These are phyloP conservation scores for Pachyrhizus erosus DNA, from an alignment of 306 rosid genomes.

Conservation along the genomic window DNA sequence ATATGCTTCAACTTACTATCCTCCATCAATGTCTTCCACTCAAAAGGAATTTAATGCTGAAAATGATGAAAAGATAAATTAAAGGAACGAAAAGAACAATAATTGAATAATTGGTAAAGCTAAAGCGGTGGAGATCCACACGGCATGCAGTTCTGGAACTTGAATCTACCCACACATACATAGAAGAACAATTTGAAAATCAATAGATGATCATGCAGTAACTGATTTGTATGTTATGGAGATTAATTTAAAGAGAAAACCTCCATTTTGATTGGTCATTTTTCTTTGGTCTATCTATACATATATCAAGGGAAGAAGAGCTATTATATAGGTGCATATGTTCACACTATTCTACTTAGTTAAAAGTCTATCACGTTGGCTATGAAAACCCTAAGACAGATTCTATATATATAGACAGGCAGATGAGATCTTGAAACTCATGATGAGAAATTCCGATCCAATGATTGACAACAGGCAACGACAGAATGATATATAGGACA, in stretches of 20 bases:
- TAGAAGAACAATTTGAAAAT: slow-evolving; percentile 1
- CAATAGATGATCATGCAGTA: neutral
- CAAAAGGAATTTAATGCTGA: slow-evolving; percentile 29
- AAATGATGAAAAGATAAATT: slow-evolving; percentile 9
- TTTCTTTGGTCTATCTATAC: neutral
- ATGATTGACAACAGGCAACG: slow-evolving; percentile 23
- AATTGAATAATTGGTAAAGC: slow-evolving; percentile 53
- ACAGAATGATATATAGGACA: slow-evolving; percentile 28
- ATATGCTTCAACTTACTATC: slow-evolving; percentile 41
- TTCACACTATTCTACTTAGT: neutral
- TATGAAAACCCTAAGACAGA: slow-evolving; percentile 49
- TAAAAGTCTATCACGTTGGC: slow-evolving; percentile 11
- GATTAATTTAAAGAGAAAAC: neutral
- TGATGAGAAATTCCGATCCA: slow-evolving; percentile 38
- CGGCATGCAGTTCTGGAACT: slow-evolving; percentile 45
- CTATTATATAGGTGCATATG: slow-evolving; percentile 28
- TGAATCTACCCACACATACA: neutral
- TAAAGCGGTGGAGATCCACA: slow-evolving; percentile 37
- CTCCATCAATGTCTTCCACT: slow-evolving; percentile 51
- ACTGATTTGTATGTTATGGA: neutral
- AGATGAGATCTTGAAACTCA: slow-evolving; percentile 8
- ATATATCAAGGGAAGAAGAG: neutral
- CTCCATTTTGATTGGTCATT: neutral
- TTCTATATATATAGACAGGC: neutral
- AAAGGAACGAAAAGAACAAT: neutral